Base-by-base conservation (phyloP, 2,329 filamentous ascomycete genomes). In the Dryadomyces sulphureus region DNA sequence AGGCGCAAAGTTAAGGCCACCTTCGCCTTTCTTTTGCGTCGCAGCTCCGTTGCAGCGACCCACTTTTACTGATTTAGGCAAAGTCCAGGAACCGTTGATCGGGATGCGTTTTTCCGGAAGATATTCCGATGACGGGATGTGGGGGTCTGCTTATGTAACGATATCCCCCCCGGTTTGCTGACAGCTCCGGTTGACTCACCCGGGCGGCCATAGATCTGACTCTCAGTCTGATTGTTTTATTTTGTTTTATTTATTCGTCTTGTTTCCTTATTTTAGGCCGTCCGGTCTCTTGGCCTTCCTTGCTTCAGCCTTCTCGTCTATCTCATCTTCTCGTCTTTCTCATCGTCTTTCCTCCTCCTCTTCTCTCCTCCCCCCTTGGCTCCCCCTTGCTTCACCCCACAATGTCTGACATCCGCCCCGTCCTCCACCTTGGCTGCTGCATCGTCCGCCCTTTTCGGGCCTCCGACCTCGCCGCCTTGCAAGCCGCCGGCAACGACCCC, bases 401-500 rank as follows among this genome's bases (percentile, higher is more conserved):
- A 4, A 48, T 45, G 46, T 17, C 46, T 2, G 35, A 41, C 30
- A 2, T 32, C 24, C 30, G 27, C 25, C 55, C 51, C n/a, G 58
- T 63, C 50, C 38, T 62, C 5, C 52, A 45, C 25, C 59, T 61
- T 11, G 45, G 56, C 22, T 55, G 51, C 30, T 58, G 54, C 53
- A 55, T 65, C 46, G 56, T 73, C 46, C 67, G 70, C 7, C 63
- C 64, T 25, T 66, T 59, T 48, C 50, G 56, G 22, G 49, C 48
- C 5, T 55, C 58, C 2, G 72, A 75, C 51, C 65, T 63, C 5
- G 49, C 55, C 4, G 49, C 56, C 19, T 42, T 66, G 30, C 53
- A 62, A 5, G 46, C 45, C 4, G 60, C 57, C 1, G 66, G 58
- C 46, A 62, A 72, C 56, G 59, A 66, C 49, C 54, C 55, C 9